Evolutionary conservation across 768 basidiomycete species (phyloP).

Genomic region (Leccinum sublutescens): DNA sequence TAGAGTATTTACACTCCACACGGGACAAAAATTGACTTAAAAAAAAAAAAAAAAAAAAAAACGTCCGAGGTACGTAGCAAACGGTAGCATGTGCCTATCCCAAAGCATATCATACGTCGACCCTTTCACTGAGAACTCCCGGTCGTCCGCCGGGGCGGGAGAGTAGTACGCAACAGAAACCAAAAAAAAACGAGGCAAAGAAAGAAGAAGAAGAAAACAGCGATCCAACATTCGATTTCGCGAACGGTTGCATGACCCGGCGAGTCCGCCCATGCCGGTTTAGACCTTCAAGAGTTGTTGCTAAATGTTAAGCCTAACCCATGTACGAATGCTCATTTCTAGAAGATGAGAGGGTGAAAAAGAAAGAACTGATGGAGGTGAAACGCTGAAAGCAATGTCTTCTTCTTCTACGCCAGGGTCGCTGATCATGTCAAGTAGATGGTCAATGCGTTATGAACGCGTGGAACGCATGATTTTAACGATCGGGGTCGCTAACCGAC

Average conservation of each 20-base stretch:
- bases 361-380: neutral
- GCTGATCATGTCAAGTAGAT: too few relatives aligned
- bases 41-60: too few relatives aligned
- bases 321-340: neutral
- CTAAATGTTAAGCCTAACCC: neutral
- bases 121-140: neutral
- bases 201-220: neutral
- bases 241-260: neutral
- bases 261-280: neutral
- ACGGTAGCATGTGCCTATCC: too few relatives aligned
- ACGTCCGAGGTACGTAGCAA: neutral
- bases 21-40: too few relatives aligned
- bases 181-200: neutral
- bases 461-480: neutral
- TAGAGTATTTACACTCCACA: too few relatives aligned
- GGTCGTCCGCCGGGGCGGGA: neutral
- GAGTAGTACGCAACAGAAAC: neutral
- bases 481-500: neutral
- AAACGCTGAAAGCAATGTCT: neutral
- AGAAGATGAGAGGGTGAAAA: neutral
- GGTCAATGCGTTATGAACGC: neutral
- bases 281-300: neutral
- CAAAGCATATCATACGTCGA: neutral
- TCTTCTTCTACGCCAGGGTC: neutral
- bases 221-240: neutral